Evolutionary conservation across 805 yeast species (phyloP), one percentile per base, ranked within the genome.

Genomic region (Starmerella geochares): DNA sequence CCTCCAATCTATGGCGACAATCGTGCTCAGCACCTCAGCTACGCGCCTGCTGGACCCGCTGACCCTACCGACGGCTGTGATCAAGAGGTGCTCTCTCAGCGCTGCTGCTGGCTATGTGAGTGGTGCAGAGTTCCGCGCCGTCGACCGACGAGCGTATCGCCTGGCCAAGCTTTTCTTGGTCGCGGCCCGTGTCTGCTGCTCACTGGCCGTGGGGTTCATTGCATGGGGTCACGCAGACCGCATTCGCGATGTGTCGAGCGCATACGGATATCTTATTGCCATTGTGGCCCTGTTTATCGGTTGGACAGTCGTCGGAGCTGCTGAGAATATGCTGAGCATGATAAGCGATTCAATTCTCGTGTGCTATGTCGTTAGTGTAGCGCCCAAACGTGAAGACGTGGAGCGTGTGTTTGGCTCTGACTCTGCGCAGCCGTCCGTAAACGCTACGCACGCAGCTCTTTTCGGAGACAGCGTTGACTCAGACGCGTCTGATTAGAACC

Each of bases 301-400:
- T 13, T 70, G 72, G 71, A 65, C 68, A 16, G 64, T 70, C 6
- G 62, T 69, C 20, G 74, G 73, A 4, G 67, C 71, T 7, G 67
- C 71, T 9, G 74, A 70, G 50, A 70, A 70, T 14, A 63, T 66
- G 13, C 58, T 70, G 45, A 58, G 67, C 50, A 68, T 65, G 64
- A 57, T 64, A 29, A 58, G 64, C 40, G 70, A 67, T 39, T 62
- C 67, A 3, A 51, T 63, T 17, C 66, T 58, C 41, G 65, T 69
- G n/a, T 65, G 65, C 54, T 66, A 57, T 51, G 67, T 63, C 14
- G 56, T 70, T 8, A 68, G 68, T 45, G 58, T 58, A 42, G 51
- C 33, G 50, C 53, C 49, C 56, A 55, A 38, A 58, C 62, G 40
- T 62, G 58, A 47, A 57, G 71, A 51, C 43, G 54, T 43, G 61